phyloP scores from a whole-genome alignment of 202 grass and related monocot species.

The Panicum hallii region DNA sequence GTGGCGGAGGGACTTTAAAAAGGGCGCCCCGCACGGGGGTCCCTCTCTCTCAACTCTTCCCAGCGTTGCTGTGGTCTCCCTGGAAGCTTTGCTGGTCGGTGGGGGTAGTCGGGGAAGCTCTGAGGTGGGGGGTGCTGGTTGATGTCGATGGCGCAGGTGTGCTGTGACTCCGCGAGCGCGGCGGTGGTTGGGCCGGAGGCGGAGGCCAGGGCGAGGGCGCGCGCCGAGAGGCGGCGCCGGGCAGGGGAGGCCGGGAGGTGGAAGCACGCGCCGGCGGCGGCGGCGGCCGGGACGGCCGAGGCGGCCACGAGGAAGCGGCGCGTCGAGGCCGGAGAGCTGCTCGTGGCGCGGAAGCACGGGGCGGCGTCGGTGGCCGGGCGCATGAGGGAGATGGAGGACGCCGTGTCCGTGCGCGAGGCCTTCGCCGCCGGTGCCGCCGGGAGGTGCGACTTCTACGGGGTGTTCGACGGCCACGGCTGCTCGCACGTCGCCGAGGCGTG shows the following conservation, averaged over 20 bases:
- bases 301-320: constrained; percentile 44
- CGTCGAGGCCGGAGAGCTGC: constrained; percentile 10
- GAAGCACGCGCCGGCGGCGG: constrained; percentile 13
- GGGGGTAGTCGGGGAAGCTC: neutral
- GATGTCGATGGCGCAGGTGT: constrained; percentile 71
- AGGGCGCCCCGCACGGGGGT: neutral
- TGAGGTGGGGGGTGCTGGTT: neutral
- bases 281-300: neutral
- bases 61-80: neutral
- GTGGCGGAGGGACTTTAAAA: neutral
- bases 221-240: neutral
- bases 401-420: constrained; percentile 55
- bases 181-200: constrained; percentile 42
- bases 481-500: constrained; percentile 75
- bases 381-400: constrained; percentile 77
- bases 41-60: neutral
- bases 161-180: constrained; percentile 40
- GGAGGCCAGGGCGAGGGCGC: constrained; percentile 44
- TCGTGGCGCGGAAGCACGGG: constrained; percentile 42
- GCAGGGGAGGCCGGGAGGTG: constrained; percentile 18
- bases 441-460: constrained; percentile 60
- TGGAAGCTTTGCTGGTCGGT: neutral
- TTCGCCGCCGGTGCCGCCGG: constrained; percentile 11
- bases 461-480: constrained; percentile 80
- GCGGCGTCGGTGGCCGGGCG: constrained; percentile 53